Evolutionary conservation across 768 basidiomycete genomes (phyloP), one percentile per base, ranked within the genome.

Genomic region (Boletus speciosus): DNA sequence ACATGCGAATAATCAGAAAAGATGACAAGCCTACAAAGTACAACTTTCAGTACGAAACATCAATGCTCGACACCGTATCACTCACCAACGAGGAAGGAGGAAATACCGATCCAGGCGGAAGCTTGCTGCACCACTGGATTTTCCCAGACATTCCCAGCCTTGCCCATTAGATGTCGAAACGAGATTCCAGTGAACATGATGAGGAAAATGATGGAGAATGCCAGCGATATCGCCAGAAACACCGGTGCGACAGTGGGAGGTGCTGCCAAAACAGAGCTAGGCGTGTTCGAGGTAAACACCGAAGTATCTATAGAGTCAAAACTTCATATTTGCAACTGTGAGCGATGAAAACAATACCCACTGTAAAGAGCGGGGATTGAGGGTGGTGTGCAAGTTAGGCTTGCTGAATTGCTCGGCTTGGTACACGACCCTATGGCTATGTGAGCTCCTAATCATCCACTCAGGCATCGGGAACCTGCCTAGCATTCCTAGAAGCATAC

Each of bases 1-100:
- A 89, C 81, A 92, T 87, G 56, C 86, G 82, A 49, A 87, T 71
- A 54, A 91, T 77, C 19, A 89, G 74, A 72, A 88, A 87, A 9
- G 85, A 75, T 3, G 82, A 82, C 54, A 88, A 67, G 14, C 88
- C 88, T 89, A 15, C 41, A 35, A 15, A 32, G 44, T 16, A 48
- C 34, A 45, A 32, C 47, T 7, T 38, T 53, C 37, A 34, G 57
- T 15, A 43, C 16, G 19, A 47, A 25, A 38, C 27, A 5, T 35
- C 7, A 48, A 31, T 19, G 6, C 11, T 21, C 1, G 14, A 15
- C 6, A 8, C 11, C 36, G n/a, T 14, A 39, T 32, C 11, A 65
- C 74, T 32, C 55, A 83, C 88, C 88, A 42, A 86, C 78, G 61
- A 90, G 73, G 68, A 89, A 90, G n/a, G 86, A 85, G 54, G 85